Conservation (phyloP, 306 rosid species). For the Quercus dentata region DNA sequence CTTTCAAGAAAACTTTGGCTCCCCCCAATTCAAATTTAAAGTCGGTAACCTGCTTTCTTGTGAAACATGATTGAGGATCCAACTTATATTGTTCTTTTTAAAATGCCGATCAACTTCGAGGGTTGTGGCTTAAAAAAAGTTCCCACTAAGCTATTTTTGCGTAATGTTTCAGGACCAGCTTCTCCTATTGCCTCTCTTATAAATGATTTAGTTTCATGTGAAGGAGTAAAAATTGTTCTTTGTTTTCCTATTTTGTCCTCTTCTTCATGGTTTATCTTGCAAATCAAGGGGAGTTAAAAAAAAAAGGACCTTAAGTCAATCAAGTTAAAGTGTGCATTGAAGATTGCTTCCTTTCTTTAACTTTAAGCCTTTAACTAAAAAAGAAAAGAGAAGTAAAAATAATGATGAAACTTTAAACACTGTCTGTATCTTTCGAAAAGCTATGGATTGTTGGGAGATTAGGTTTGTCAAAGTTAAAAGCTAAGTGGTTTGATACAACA, state of each 20-base stretch:
- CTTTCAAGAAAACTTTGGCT: background rate
- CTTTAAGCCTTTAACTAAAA: background rate
- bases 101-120: background rate
- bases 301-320: background rate
- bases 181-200: background rate
- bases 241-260: background rate
- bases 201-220: background rate
- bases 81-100: background rate
- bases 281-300: background rate
- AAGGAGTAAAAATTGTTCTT: background rate
- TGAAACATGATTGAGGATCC: slow-evolving; percentile 21
- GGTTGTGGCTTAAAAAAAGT: background rate
- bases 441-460: too few species aligned
- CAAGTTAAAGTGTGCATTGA: background rate
- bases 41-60: slow-evolving; percentile 17
- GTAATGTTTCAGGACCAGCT: background rate
- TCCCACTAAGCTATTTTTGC: background rate
- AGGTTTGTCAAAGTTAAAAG: too few species aligned
- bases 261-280: background rate
- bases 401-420: background rate
- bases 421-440: too few species aligned
- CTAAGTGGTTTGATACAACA: too few species aligned
- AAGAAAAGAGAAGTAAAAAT: background rate
- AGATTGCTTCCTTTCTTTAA: background rate
- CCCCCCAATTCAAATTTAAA: slow-evolving; percentile 13